These are phyloP conservation scores for Polygonum maritimum DNA, from an alignment of 148 eudicot genomes.

Conservation along the genomic window DNA sequence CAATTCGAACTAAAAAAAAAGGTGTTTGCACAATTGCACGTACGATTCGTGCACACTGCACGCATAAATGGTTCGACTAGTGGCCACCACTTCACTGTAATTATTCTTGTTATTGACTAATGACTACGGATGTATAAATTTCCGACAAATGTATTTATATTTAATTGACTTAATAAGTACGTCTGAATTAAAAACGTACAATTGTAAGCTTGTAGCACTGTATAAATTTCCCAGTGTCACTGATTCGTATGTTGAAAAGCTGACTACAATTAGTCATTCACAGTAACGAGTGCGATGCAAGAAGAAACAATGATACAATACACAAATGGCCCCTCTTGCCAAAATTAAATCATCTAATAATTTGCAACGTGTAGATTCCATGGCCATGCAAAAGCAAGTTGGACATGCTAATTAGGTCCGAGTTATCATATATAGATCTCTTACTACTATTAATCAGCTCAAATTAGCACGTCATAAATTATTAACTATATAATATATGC, in stretches of 20 bases:
- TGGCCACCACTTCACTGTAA: constrained; percentile 2
- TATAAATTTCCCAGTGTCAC: not conserved
- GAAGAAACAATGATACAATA: not conserved
- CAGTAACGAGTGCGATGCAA: not conserved
- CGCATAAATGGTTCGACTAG: not conserved
- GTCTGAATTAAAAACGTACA: no score
- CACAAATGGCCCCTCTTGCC: not conserved
- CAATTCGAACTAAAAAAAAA: not conserved
- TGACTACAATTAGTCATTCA: not conserved
- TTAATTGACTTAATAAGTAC: not conserved
- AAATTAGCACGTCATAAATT: not conserved
- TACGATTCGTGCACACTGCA: not conserved
- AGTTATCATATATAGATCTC: no score
- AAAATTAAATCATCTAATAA: no score
- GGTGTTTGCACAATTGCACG: not conserved
- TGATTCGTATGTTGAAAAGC: not conserved
- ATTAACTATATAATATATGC: not conserved
- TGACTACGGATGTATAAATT: not conserved
- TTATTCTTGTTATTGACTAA: not conserved
- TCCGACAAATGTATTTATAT: not conserved
- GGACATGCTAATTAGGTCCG: no score
- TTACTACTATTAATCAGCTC: not conserved
- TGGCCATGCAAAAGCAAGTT: no score
- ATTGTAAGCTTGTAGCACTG: no score
- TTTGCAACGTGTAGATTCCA: no score